Conservation (phyloP, 2,329 filamentous ascomycete genomes). For the Aureobasidium mangrovei region DNA sequence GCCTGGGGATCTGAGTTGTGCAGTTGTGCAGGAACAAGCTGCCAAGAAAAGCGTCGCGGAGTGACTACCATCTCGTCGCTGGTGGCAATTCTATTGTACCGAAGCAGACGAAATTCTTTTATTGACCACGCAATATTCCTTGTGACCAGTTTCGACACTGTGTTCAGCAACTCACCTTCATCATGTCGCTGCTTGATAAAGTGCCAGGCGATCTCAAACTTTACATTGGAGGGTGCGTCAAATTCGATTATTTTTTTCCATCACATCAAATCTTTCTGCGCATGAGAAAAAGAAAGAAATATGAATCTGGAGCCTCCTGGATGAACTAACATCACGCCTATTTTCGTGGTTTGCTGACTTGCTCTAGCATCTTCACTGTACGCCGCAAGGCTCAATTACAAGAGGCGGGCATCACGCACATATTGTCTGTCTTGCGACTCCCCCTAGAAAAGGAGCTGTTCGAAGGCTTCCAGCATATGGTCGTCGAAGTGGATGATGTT, state of each 20-base stretch:
- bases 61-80: too few relatives aligned
- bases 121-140: background rate
- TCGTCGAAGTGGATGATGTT: conserved; percentile 81
- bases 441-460: conserved; percentile 49
- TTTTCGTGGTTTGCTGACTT: background rate
- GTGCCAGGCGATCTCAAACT: conserved; percentile 62
- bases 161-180: background rate
- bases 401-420: conserved; percentile 73
- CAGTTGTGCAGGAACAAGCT: too few relatives aligned
- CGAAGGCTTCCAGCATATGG: conserved; percentile 59
- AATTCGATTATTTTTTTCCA: conserved; percentile 16
- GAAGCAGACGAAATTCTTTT: too few relatives aligned
- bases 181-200: conserved; percentile 54
- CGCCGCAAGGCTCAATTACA: conserved; percentile 61
- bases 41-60: too few relatives aligned
- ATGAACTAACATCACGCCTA: background rate
- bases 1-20: too few relatives aligned
- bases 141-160: background rate
- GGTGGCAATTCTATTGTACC: too few relatives aligned
- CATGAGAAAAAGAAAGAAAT: background rate
- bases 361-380: conserved; percentile 59
- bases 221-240: conserved; percentile 67
- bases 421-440: conserved; percentile 72
- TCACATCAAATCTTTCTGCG: conserved; percentile 5
- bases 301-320: background rate